These are phyloP conservation scores for Beauveria caledonica DNA, from an alignment of 2,329 filamentous ascomycete genomes.

Conservation along the genomic window DNA sequence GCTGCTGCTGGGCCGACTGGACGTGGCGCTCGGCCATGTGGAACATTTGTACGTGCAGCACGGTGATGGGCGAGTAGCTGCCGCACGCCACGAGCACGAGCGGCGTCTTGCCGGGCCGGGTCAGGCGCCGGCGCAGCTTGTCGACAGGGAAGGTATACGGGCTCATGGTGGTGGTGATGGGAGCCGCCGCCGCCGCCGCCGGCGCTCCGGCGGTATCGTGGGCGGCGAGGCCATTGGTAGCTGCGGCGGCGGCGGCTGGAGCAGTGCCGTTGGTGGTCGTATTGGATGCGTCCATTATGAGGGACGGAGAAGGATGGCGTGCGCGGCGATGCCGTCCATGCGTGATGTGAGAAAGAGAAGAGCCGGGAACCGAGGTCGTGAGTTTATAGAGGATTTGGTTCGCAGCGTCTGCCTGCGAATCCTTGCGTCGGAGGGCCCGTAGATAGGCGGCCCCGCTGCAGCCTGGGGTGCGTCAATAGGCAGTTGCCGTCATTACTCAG, in stretches of 20 bases:
- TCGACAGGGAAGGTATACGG: constrained; percentile 50
- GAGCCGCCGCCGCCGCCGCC: background rate
- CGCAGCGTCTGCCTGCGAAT: background rate
- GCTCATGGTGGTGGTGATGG: background rate
- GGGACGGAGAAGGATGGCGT: background rate
- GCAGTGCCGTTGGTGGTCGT: background rate
- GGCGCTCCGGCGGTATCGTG: background rate
- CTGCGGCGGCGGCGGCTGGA: background rate
- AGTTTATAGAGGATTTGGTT: background rate
- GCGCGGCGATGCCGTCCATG: constrained; percentile 10
- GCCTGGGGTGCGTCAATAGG: constrained; percentile 4
- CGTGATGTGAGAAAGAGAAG: background rate
- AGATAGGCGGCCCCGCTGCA: background rate
- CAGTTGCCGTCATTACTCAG: constrained; percentile 5
- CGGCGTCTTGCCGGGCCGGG: constrained; percentile 48
- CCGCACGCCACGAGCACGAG: constrained; percentile 59
- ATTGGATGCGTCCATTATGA: background rate
- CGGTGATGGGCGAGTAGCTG: constrained; percentile 65
- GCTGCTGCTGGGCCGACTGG: background rate
- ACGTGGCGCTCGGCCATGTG: constrained; percentile 67
- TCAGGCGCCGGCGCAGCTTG: constrained; percentile 49
- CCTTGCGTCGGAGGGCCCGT: background rate
- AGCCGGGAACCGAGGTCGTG: background rate
- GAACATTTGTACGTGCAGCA: constrained; percentile 74
- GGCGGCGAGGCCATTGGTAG: constrained; percentile 2